Evolutionary conservation across 106 monocot genomes (phyloP).

Genomic region (Dendrobium officinale): DNA sequence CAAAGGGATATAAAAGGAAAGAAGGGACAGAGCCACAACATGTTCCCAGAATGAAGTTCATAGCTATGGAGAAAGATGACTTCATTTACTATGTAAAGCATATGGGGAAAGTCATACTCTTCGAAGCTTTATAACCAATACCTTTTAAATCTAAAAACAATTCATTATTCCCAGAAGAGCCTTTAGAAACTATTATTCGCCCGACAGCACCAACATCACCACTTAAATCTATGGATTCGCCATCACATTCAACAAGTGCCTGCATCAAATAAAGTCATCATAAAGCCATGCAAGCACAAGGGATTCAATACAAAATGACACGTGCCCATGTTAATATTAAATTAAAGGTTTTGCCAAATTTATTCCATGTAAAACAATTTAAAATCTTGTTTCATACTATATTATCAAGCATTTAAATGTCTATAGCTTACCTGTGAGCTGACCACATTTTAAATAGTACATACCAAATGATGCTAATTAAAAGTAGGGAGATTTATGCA

Average conservation of each 20-base stretch:
- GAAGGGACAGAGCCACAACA: neutral
- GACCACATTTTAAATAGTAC: neutral
- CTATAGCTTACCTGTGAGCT: neutral
- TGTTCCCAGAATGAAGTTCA: neutral
- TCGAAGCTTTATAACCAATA: slow-evolving; percentile 10
- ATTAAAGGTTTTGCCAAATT: neutral
- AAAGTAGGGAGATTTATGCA: neutral
- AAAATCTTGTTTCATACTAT: neutral
- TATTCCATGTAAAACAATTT: neutral
- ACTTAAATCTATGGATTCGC: slow-evolving; percentile 90
- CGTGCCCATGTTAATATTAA: neutral
- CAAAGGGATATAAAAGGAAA: neutral
- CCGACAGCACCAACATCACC: slow-evolving; percentile 97
- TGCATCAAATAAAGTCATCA: slow-evolving; percentile 18
- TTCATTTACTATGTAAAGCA: neutral
- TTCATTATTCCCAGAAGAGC: slow-evolving; percentile 43
- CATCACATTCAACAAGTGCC: slow-evolving; percentile 96
- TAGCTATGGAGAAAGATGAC: neutral
- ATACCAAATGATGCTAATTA: neutral
- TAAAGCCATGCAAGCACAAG: neutral
- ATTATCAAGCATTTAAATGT: neutral
- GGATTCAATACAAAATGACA: slow-evolving; percentile 3
- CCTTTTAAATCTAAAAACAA: slow-evolving; percentile 93
- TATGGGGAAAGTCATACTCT: neutral
- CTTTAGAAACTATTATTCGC: slow-evolving; percentile 70